Percentiles rank a stretch among this genome's conserved stretches.
Conservation (phyloP, 208 protist genomes). For the Trypanosoma brucei region DNA sequence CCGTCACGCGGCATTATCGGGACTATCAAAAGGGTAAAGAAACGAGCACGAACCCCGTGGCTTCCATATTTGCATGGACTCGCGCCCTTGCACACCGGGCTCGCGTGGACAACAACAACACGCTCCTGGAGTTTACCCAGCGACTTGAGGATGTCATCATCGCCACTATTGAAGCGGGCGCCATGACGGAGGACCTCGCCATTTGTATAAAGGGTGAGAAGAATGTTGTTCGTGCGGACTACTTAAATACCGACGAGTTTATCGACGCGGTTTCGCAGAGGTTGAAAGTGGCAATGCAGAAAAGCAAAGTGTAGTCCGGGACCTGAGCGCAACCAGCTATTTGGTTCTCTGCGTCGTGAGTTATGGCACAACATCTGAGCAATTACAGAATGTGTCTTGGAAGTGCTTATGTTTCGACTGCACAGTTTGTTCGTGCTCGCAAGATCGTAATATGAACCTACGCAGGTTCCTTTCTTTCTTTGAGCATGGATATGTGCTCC, state of each 20-base stretch:
- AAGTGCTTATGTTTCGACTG: too few relatives aligned
- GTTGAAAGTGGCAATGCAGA: slow-evolving; percentile 41
- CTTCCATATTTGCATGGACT: slow-evolving; percentile 91
- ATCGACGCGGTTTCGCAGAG: slow-evolving; percentile 51
- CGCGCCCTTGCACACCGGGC: slow-evolving; percentile 77
- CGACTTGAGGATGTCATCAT: slow-evolving; percentile 86
- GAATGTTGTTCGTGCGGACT: slow-evolving; percentile 41
- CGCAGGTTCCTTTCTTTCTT: too few relatives aligned
- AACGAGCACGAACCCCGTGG: slow-evolving; percentile 90
- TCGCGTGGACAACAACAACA: slow-evolving; percentile 53
- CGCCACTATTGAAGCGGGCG: slow-evolving; percentile 72
- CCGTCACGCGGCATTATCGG: slow-evolving; percentile 88
- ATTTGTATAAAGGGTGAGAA: slow-evolving; percentile 89
- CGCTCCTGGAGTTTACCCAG: slow-evolving; percentile 68
- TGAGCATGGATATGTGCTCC: too few relatives aligned
- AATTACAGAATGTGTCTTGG: too few relatives aligned
- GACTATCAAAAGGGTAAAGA: slow-evolving; percentile 79
- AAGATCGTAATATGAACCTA: too few relatives aligned
- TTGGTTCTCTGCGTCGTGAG: neutral
- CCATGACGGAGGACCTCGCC: slow-evolving; percentile 93
- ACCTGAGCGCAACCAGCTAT: neutral
- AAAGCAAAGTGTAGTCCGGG: slow-evolving; percentile 33
- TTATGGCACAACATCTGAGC: too few relatives aligned
- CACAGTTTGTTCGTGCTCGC: too few relatives aligned
- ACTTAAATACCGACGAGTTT: slow-evolving; percentile 88